Conservation (phyloP, 805 yeast genomes). For the Sungouiozyma ichnusensis region DNA sequence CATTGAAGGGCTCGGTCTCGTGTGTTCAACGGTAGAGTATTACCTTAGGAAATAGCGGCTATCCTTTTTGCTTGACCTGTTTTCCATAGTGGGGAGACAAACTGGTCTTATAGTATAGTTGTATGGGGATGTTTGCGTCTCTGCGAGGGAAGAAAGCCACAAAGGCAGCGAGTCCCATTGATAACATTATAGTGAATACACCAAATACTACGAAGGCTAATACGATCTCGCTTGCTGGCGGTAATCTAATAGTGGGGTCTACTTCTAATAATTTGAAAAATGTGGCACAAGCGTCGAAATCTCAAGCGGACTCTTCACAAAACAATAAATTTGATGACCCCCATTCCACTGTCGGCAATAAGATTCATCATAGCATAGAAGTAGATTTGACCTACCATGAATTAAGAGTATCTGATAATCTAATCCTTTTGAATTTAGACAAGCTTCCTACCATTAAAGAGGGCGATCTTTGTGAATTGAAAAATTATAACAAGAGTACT, state of each 20-base stretch:
- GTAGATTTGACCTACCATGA: constrained; percentile 48
- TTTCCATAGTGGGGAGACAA: too few species aligned
- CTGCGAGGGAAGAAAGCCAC: background rate
- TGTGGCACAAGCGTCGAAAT: background rate
- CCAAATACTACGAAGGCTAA: constrained; percentile 17
- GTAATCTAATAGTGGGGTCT: constrained; percentile 20
- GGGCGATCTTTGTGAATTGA: constrained; percentile 72
- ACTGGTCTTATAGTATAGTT: too few species aligned
- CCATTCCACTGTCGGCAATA: background rate
- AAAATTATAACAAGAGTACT: constrained; percentile 31
- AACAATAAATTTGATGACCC: background rate
- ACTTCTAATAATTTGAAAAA: constrained; percentile 5
- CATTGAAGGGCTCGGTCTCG: too few species aligned
- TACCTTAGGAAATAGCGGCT: too few species aligned
- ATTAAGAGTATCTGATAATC: constrained; percentile 42
- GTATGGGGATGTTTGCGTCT: background rate
- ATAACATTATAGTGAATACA: background rate
- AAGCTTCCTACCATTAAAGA: constrained; percentile 51
- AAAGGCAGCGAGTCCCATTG: background rate
- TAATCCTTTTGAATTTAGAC: constrained; percentile 51
- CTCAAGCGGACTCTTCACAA: background rate
- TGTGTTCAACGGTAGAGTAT: too few species aligned
- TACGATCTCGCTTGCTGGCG: constrained; percentile 18
- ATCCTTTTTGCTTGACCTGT: too few species aligned
- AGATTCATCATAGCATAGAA: constrained; percentile 2